Base-by-base conservation (phyloP, 345 rosid genomes). In the Pugionium cornutum region DNA sequence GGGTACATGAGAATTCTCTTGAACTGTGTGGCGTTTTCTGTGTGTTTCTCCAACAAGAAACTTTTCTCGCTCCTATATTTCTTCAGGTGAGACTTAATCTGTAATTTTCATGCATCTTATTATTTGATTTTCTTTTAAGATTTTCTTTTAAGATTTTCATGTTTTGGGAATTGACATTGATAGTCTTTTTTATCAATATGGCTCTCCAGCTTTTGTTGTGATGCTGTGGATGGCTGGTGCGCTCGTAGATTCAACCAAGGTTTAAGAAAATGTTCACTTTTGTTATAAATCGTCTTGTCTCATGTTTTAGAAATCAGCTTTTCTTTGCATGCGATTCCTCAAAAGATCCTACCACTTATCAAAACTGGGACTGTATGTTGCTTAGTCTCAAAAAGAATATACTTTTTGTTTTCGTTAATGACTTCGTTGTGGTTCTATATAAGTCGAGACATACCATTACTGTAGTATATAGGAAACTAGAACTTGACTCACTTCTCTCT, bases 161-260 rank as follows among this genome's bases (percentile, higher is more conserved):
- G 18, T 4, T 42, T 53, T 36, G 4, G 33, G 18, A 29, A 32
- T 60, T 43, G 37, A 0, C 18, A 18, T 18, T 9, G 67, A 28
- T 56, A 2, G 72, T 10, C 48, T 18, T 18, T 49, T 65, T 60
- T 25, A 54, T 60, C 28, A 67, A 76, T 39, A 53, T 48, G 76
- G 36, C 50, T 30, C 32, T 80, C 63, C 87, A 94, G 99, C 83
- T 94, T 94, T 80, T 90, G 88, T 25, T 94, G 97, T 68, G 99
- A 94, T 70, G 99, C 87, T 35, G 76, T 94, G 64, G 99, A 94
- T 77, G 99, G 99, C 63, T 94, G 99, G 97, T 87, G 92, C 56
- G 97, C 99, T 64, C 96, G 97, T 53, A 88, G 83, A 79, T 91
- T 91, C 81, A 87, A 94, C 75, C 99, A 94, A 87, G 96, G 97